Percentiles rank a stretch among this genome's conserved stretches.
Conservation (phyloP, 2,329 filamentous ascomycete species). For the Stagonosporopsis chrysanthemi region DNA sequence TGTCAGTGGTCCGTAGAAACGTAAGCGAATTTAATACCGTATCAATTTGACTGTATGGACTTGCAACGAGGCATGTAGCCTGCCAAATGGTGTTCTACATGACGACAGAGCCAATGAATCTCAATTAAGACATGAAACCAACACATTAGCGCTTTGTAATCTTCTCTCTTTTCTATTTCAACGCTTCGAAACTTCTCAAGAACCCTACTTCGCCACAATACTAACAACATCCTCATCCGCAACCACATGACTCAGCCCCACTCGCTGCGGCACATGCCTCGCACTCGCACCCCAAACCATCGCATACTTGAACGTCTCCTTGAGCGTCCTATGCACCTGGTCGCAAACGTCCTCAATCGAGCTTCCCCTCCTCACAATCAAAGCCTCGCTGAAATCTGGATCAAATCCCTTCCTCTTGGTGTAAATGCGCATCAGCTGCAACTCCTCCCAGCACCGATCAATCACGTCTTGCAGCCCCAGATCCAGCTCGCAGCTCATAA, state of each 20-base stretch:
- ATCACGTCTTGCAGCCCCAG: conserved; percentile 93
- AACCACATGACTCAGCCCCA: conserved; percentile 84
- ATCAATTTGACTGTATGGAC: not conserved
- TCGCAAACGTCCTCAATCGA: conserved; percentile 98
- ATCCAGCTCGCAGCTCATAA: conserved; percentile 97
- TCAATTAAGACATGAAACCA: not conserved
- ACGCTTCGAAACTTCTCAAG: no score
- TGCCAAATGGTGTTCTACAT: not conserved
- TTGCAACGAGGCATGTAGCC: not conserved
- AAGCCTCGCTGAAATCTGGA: conserved; percentile 85
- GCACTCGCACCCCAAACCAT: conserved; percentile 97
- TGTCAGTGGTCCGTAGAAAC: not conserved
- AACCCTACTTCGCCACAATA: conserved; percentile 58
- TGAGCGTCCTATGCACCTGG: conserved; percentile 88
- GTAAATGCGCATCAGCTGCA: conserved; percentile 80
- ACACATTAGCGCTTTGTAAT: not conserved
- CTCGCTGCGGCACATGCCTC: conserved; percentile 90
- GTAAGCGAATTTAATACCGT: conserved; percentile 1
- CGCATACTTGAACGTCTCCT: conserved; percentile 99
- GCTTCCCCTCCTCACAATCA: conserved; percentile 89
- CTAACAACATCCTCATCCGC: conserved; percentile 73
- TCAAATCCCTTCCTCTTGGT: conserved; percentile 94
- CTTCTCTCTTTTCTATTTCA: not conserved
- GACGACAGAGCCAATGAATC: not conserved
- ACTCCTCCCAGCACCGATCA: conserved; percentile 92